phyloP scores from a whole-genome alignment of 495 filamentous ascomycete genomes.

The Neurospora africana region DNA sequence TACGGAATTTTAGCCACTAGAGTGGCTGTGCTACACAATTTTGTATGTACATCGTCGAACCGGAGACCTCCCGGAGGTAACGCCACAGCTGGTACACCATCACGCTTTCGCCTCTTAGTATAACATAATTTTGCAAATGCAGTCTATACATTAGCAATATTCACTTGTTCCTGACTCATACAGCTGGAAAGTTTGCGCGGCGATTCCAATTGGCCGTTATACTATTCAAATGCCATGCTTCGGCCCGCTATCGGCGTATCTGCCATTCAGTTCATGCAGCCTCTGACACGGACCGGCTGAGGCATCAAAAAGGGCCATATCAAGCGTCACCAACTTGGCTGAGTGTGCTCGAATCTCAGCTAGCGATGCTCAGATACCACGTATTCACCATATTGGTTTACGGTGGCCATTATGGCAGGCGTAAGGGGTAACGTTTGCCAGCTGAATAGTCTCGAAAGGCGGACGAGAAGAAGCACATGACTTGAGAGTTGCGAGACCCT shows the following conservation, averaged over 20 bases:
- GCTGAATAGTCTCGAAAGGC: background rate
- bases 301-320: background rate
- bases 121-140: too few species aligned
- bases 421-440: background rate
- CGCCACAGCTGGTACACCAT: too few species aligned
- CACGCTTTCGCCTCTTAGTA: too few species aligned
- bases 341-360: background rate
- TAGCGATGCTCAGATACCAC: background rate
- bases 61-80: too few species aligned
- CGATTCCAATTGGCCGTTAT: background rate
- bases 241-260: background rate
- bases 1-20: background rate
- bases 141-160: too few species aligned
- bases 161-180: too few species aligned
- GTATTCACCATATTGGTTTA: background rate
- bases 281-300: background rate
- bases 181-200: too few species aligned
- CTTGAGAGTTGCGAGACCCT: background rate
- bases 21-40: too few species aligned
- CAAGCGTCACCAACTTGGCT: background rate
- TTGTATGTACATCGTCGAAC: too few species aligned
- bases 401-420: background rate
- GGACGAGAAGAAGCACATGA: background rate
- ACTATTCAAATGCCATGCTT: background rate
- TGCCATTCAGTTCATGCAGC: background rate